Conservation (phyloP, 176 grass and related monocot genomes). For the Zea mays region DNA sequence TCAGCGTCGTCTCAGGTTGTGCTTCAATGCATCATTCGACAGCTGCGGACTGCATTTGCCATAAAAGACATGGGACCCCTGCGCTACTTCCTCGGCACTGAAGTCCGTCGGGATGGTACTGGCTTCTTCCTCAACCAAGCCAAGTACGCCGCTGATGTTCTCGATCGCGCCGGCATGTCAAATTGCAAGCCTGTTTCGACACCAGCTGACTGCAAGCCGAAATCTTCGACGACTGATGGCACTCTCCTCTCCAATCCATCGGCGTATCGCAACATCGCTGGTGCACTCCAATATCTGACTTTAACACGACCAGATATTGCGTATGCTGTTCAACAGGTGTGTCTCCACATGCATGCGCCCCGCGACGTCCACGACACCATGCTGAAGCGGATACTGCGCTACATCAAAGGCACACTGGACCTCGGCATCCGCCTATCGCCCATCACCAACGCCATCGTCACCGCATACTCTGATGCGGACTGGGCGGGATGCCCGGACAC, state of each 20-base stretch:
- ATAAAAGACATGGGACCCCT: not conserved
- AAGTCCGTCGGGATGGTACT: no score
- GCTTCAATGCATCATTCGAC: not conserved
- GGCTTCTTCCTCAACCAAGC: not conserved
- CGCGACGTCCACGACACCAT: not conserved
- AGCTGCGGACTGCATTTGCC: not conserved
- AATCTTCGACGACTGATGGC: not conserved
- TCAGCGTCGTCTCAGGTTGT: not conserved
- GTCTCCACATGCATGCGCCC: not conserved
- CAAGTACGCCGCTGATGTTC: not conserved
- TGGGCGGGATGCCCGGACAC: no score
- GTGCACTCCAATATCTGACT: not conserved
- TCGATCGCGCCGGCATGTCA: not conserved
- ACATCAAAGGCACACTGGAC: no score
- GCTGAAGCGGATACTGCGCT: no score
- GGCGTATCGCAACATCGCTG: not conserved
- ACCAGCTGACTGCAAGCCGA: not conserved
- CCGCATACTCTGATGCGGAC: no score
- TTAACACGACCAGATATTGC: not conserved
- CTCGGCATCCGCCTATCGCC: no score
- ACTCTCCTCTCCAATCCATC: no score
- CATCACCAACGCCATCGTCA: no score
- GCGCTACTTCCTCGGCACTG: not conserved
- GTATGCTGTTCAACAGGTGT: not conserved
- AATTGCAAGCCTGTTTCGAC: not conserved